A percentile compares a stretch with the other conserved stretches of the same genome.
phyloP scores from a whole-genome alignment of 148 eudicot species.

The Beta vulgaris region DNA sequence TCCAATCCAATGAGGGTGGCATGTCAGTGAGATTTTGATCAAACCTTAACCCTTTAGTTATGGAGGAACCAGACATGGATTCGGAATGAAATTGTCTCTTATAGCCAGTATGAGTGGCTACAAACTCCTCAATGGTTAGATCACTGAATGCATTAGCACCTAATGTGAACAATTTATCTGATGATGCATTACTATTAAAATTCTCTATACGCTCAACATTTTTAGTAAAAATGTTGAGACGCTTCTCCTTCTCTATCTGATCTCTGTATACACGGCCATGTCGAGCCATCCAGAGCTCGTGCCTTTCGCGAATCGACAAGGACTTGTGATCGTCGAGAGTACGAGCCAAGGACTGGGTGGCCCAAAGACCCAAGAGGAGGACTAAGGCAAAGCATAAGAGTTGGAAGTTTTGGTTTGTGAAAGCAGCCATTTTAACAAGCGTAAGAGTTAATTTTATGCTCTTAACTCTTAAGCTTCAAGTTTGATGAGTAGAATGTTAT shows the following conservation, averaged over 20 bases:
- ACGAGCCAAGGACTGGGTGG: constrained; percentile 19
- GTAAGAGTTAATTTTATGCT: neutral
- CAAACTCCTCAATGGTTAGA: constrained; percentile 47
- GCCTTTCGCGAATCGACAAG: constrained; percentile 17
- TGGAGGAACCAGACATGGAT: neutral
- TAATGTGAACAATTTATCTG: constrained; percentile 25
- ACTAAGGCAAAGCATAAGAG: constrained; percentile 21
- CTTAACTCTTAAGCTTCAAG: neutral
- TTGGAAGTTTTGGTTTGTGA: neutral
- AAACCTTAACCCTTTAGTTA: constrained; percentile 8
- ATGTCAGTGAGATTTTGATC: constrained; percentile 14
- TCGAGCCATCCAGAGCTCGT: constrained; percentile 43
- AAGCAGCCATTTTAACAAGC: constrained; percentile 15
- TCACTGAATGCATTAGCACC: constrained; percentile 41
- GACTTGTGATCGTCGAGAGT: constrained; percentile 8
- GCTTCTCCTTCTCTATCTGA: constrained; percentile 30
- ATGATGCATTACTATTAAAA: constrained; percentile 4
- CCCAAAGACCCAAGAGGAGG: neutral
- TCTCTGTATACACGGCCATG: constrained; percentile 45
- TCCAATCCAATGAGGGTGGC: constrained; percentile 28
- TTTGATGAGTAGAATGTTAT: neutral
- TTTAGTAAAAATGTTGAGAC: constrained; percentile 37
- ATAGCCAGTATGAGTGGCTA: constrained; percentile 31
- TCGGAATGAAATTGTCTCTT: constrained; percentile 3
- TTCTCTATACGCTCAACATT: constrained; percentile 38